Base-by-base conservation (phyloP, 495 filamentous ascomycete genomes). In the Tuber calosporum region DNA sequence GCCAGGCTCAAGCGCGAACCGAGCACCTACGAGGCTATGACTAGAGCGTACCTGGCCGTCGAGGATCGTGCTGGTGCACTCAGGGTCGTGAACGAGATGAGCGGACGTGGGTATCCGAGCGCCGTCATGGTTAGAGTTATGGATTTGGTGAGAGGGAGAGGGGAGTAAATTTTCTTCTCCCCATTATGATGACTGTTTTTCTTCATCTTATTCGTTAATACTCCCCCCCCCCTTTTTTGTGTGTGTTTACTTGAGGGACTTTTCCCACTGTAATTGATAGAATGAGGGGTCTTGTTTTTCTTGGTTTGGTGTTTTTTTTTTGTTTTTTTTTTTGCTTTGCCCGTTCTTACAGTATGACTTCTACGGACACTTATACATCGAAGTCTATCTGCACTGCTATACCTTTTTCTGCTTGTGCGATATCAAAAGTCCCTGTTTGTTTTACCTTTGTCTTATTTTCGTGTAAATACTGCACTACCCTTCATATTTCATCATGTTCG, bases 1-100 rank as follows among this genome's bases (percentile, higher is more conserved):
- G 79, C 76, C 26, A 86, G 86, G 38, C 86, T 88, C 41, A 92
- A 90, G 84, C 88, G 95, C 39, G 95, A 99, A 84, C 95, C 95
- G 9, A 97, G 93, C 84, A 99, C 95, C n/a, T 99, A 99, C 81
- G 95, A 99, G 84, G 94, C 94, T 45, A 99, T 99, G 96, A 97
- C 93, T 30, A 88, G 96, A 36, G 96, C 96, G 0, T 97, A 90
- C 85, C 86, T 98, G 68, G 87, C 91, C 3, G 91, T 90, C 0
- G 90, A 96, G 77, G 90, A 97, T 75, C 88, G 90, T 39, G 86
- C 88, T 42, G 85, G 84, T 41, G 95, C 95, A 53, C 88, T 91
- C 81, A 82, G 69, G 39, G 90, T 96, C 40, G 96, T 97, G 53
- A 86, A 90, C 72, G 95, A 99, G 86, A 97, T 97, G 90, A 86